Evolutionary conservation across 83 land plant genomes (phyloP).

Genomic region (Thuja plicata): DNA sequence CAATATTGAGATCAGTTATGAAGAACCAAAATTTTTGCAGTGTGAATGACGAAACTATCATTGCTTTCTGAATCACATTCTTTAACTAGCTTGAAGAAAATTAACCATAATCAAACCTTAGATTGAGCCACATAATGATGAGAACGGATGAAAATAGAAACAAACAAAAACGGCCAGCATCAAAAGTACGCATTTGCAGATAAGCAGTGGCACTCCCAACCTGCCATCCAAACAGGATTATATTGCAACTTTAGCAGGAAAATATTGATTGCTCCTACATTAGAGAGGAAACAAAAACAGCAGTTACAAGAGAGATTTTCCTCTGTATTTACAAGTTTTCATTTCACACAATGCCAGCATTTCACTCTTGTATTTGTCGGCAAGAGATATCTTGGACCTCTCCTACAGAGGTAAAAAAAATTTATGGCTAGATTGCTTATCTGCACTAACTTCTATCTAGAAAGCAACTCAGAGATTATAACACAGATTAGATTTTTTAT

Average conservation of each 20-base stretch:
- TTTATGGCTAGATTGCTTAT: not conserved
- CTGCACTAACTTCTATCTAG: not conserved
- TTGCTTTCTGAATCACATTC: not conserved
- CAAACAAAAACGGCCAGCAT: conserved; percentile 46
- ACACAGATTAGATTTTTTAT: not conserved
- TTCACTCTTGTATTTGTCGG: not conserved
- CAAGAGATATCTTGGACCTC: not conserved
- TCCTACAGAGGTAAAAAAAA: not conserved
- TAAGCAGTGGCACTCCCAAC: conserved; percentile 88
- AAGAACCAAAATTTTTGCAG: not conserved
- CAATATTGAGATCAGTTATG: not conserved
- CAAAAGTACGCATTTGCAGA: conserved; percentile 54
- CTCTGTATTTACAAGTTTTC: not conserved
- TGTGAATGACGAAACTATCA: not conserved
- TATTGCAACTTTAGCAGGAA: not conserved
- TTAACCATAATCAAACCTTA: conserved; percentile 56
- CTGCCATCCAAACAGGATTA: conserved; percentile 34
- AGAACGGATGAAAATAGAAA: conserved; percentile 72
- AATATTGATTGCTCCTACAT: not conserved
- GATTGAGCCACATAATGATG: conserved; percentile 85
- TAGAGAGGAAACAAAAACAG: not conserved
- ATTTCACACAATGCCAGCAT: not conserved
- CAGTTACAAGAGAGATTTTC: not conserved
- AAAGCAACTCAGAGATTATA: not conserved
- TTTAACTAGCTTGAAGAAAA: not conserved